Percentiles rank a stretch among this genome's conserved stretches.
These are phyloP conservation scores for Hypoxylon rubiginosum DNA, from an alignment of 2,329 filamentous ascomycete species.

Conservation along the genomic window DNA sequence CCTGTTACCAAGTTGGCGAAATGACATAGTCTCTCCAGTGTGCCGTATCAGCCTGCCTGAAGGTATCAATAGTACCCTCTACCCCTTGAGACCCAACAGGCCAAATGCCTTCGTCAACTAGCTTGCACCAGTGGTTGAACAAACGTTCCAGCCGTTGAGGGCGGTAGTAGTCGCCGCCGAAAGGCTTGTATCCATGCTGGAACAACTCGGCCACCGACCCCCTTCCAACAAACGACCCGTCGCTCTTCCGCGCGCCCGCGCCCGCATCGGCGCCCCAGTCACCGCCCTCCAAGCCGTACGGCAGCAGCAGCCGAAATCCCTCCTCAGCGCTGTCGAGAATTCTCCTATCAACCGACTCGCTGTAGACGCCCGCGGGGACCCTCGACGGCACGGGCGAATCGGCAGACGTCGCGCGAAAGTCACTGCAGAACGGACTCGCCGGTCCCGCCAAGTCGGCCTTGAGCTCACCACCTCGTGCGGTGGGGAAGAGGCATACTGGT, in stretches of 20 bases:
- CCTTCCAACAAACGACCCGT: constrained; percentile 42
- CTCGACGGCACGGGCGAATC: constrained; percentile 30
- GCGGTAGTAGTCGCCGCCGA: constrained; percentile 50
- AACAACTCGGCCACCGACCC: constrained; percentile 47
- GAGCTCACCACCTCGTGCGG: constrained; percentile 22
- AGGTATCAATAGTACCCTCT: constrained; percentile 48
- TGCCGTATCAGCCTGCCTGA: constrained; percentile 45
- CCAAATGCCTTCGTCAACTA: constrained; percentile 49
- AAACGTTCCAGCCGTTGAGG: constrained; percentile 47
- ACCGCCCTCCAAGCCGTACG: constrained; percentile 35
- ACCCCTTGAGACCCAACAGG: constrained; percentile 46
- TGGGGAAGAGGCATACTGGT: constrained; percentile 49
- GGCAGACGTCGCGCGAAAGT: constrained; percentile 21
- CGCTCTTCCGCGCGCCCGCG: constrained; percentile 43
- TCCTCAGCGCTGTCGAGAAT: constrained; percentile 47
- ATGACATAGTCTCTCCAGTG: constrained; percentile 42
- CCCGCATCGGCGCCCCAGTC: neutral
- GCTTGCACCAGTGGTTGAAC: constrained; percentile 45
- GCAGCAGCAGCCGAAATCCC: constrained; percentile 48
- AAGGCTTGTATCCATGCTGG: constrained; percentile 53
- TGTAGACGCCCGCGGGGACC: constrained; percentile 47
- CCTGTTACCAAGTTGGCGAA: constrained; percentile 37
- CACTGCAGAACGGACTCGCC: constrained; percentile 17
- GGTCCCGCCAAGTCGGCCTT: constrained; percentile 16
- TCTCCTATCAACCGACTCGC: constrained; percentile 44